Conservation (phyloP, 306 rosid genomes). For the Albizia julibrissin region DNA sequence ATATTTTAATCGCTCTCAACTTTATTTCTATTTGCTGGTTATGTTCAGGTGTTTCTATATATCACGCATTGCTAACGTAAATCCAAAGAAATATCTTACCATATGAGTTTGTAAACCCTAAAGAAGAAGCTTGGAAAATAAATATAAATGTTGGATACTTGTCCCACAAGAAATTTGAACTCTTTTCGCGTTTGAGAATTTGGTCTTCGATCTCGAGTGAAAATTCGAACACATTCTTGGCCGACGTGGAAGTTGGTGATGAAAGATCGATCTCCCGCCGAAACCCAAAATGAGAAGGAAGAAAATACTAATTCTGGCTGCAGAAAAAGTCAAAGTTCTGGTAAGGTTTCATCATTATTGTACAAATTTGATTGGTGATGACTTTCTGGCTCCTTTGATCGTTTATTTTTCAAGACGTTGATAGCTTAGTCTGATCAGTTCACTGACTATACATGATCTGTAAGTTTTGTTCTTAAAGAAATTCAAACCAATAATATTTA, state of each 20-base stretch:
- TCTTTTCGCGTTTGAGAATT: background rate
- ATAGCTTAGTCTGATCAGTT: constrained; percentile 19
- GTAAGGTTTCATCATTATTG: constrained; percentile 26
- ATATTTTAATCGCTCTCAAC: background rate
- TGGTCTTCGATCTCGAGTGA: background rate
- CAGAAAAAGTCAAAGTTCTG: constrained; percentile 46
- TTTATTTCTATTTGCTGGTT: background rate
- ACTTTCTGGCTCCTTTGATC: constrained; percentile 31
- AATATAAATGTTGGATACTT: constrained; percentile 3
- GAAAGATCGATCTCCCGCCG: background rate
- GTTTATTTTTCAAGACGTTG: constrained; percentile 33
- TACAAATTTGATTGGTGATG: constrained; percentile 31
- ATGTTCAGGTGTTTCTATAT: background rate
- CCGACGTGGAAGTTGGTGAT: background rate
- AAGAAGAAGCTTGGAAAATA: background rate
- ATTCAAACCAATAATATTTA: background rate
- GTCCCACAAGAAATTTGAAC: constrained; percentile 26
- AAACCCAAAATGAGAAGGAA: constrained; percentile 19
- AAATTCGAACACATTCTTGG: background rate
- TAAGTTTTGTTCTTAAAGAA: background rate
- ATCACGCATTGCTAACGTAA: background rate
- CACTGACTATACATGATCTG: background rate
- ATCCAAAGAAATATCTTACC: background rate
- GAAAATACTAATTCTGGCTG: background rate
- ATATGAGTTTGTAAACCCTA: background rate